Conservation (phyloP, 768 basidiomycete genomes). For the Psilocybe cyanescens region DNA sequence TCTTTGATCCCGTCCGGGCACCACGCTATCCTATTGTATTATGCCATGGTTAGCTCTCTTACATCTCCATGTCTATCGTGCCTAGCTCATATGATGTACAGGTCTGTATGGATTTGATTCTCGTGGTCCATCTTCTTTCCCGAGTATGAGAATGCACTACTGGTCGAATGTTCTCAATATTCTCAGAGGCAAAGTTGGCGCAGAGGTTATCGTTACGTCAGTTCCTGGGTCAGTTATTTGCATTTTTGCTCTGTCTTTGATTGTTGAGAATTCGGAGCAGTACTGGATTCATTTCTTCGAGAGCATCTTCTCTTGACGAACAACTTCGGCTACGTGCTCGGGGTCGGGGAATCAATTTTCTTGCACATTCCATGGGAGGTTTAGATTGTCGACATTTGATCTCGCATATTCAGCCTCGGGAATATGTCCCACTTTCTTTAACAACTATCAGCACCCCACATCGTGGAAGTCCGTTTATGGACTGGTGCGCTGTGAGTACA, state of each 20-base stretch:
- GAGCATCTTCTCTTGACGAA: conserved; percentile 76
- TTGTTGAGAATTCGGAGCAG: conserved; percentile 39
- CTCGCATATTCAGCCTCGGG: conserved; percentile 77
- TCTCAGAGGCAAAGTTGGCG: conserved; percentile 79
- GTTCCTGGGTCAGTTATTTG: conserved; percentile 78
- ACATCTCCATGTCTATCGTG: background rate
- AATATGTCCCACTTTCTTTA: conserved; percentile 86
- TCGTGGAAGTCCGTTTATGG: conserved; percentile 97
- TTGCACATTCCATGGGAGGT: conserved; percentile 98
- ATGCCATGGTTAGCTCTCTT: conserved; percentile 79
- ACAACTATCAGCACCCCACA: conserved; percentile 94
- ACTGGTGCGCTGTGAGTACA: conserved; percentile 87
- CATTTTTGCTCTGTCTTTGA: background rate
- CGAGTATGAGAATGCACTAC: conserved; percentile 87
- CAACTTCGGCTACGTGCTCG: conserved; percentile 67
- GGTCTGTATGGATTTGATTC: conserved; percentile 97
- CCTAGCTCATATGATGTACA: conserved; percentile 36
- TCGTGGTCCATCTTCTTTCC: conserved; percentile 80
- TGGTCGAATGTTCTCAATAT: conserved; percentile 90
- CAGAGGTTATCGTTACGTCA: conserved; percentile 94
- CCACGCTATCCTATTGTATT: conserved; percentile 92
- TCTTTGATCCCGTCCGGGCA: conserved; percentile 76
- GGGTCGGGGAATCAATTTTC: conserved; percentile 86
- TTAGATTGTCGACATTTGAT: conserved; percentile 94
- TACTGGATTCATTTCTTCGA: conserved; percentile 86